Percentiles rank a stretch among this genome's conserved stretches.
phyloP scores from a whole-genome alignment of 192 early-diverging fungal genomes.

The Podila minutissima region DNA sequence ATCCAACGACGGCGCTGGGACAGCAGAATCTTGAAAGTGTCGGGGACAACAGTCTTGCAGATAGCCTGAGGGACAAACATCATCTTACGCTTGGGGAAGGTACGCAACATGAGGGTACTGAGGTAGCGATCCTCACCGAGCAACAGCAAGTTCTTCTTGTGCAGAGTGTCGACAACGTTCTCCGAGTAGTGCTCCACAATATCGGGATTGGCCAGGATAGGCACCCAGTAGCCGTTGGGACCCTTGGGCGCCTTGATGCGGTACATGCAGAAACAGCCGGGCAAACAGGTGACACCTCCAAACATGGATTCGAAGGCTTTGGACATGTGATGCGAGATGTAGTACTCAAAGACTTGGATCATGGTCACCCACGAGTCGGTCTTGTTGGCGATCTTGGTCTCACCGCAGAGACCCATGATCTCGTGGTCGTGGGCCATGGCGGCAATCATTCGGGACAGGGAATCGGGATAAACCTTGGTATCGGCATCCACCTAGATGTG shows the following conservation, averaged over 20 bases:
- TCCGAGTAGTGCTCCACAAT: conserved; percentile 82
- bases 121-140: conserved; percentile 89
- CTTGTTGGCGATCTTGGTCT: conserved; percentile 97
- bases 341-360: conserved; percentile 99
- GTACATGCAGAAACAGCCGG: conserved; percentile 97
- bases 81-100: conserved; percentile 86
- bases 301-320: conserved; percentile 95
- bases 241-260: conserved; percentile 87
- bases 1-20: conserved; percentile 95
- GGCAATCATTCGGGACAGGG: conserved; percentile 79
- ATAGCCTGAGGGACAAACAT: conserved; percentile 82
- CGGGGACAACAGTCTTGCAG: conserved; percentile 84
- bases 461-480: conserved; percentile 82
- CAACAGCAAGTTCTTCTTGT: conserved; percentile 84
- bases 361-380: conserved; percentile 84
- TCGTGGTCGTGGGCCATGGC: conserved; percentile 85
- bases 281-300: conserved; percentile 94
- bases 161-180: conserved; percentile 79
- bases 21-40: conserved; percentile 80
- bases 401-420: conserved; percentile 96
- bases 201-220: conserved; percentile 84
- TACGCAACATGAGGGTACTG: conserved; percentile 81
- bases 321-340: conserved; percentile 91
- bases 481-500: conserved; percentile 82
- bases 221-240: conserved; percentile 69